Evolutionary conservation across 768 basidiomycete genomes (phyloP).

Genomic region (Dendrothele bispora): DNA sequence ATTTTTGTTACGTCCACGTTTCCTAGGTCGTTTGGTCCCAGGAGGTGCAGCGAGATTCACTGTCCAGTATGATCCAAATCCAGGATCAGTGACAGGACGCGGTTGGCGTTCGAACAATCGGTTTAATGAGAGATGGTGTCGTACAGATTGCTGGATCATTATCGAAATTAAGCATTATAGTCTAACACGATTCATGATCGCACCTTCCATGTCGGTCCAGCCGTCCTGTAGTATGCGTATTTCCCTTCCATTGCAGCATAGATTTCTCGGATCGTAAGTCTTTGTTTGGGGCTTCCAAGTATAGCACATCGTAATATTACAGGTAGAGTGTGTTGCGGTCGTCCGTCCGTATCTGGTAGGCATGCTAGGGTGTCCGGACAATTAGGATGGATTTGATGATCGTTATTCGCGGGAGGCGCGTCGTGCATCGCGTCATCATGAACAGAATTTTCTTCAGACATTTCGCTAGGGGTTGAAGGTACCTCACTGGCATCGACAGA

Average conservation of each 20-base stretch:
- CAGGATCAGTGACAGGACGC: conserved; percentile 80
- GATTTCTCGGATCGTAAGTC: conserved; percentile 81
- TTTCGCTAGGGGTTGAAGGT: conserved; percentile 33
- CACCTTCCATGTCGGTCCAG: conserved; percentile 87
- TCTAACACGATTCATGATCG: background rate
- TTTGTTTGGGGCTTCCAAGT: conserved; percentile 70
- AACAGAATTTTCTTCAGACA: conserved; percentile 22
- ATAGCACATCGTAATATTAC: conserved; percentile 86
- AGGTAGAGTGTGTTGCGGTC: conserved; percentile 83
- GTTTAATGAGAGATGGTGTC: conserved; percentile 82
- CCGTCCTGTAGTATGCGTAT: conserved; percentile 78
- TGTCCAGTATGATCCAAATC: conserved; percentile 88
- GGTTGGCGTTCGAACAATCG: conserved; percentile 81
- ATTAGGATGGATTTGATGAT: conserved; percentile 67
- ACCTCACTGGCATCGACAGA: conserved; percentile 21
- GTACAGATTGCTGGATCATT: conserved; percentile 74
- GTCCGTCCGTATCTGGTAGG: conserved; percentile 74
- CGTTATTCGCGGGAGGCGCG: conserved; percentile 27
- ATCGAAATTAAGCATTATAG: conserved; percentile 1
- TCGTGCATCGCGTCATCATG: conserved; percentile 18
- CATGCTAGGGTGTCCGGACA: conserved; percentile 79
- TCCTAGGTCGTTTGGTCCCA: conserved; percentile 82
- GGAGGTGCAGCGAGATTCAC: conserved; percentile 86
- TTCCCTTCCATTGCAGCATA: conserved; percentile 87
- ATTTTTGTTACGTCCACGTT: conserved; percentile 67